Evolutionary conservation across 805 yeast genomes (phyloP).

Genomic region (Yarrowia osloensis): DNA sequence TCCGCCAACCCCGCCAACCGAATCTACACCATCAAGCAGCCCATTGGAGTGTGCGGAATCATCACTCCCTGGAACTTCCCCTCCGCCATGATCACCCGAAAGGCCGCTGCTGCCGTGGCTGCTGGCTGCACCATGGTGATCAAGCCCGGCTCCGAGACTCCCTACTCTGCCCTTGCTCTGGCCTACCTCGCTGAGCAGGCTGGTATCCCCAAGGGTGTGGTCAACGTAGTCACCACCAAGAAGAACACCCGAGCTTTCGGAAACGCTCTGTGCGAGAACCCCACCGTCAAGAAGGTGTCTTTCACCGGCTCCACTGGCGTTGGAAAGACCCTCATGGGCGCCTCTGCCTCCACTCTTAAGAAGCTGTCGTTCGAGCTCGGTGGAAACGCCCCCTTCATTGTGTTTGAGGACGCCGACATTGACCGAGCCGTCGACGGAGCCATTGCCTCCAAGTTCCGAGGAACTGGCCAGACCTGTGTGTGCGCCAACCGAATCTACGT

Average conservation of each 20-base stretch:
- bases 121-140: constrained; percentile 78
- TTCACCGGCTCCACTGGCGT: constrained; percentile 79
- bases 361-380: constrained; percentile 75
- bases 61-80: constrained; percentile 88
- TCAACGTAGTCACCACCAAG: constrained; percentile 59
- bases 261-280: constrained; percentile 56
- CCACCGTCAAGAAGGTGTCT: constrained; percentile 62
- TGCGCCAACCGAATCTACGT: constrained; percentile 74
- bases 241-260: constrained; percentile 50
- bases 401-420: constrained; percentile 71
- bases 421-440: constrained; percentile 69
- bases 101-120: constrained; percentile 74
- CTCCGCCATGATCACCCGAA: constrained; percentile 72
- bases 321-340: constrained; percentile 66
- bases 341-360: constrained; percentile 61
- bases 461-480: constrained; percentile 80
- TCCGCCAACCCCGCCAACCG: constrained; percentile 52
- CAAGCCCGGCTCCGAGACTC: constrained; percentile 78
- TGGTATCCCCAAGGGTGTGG: constrained; percentile 69
- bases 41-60: constrained; percentile 80
- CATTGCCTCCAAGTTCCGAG: constrained; percentile 67
- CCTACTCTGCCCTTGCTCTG: constrained; percentile 69
- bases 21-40: constrained; percentile 64
- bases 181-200: constrained; percentile 63
- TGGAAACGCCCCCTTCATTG: constrained; percentile 78